Evolutionary conservation across 2,329 filamentous ascomycete genomes (phyloP), one percentile per base, ranked within the genome.

Genomic region (Arthrobotrys sphaeroides): DNA sequence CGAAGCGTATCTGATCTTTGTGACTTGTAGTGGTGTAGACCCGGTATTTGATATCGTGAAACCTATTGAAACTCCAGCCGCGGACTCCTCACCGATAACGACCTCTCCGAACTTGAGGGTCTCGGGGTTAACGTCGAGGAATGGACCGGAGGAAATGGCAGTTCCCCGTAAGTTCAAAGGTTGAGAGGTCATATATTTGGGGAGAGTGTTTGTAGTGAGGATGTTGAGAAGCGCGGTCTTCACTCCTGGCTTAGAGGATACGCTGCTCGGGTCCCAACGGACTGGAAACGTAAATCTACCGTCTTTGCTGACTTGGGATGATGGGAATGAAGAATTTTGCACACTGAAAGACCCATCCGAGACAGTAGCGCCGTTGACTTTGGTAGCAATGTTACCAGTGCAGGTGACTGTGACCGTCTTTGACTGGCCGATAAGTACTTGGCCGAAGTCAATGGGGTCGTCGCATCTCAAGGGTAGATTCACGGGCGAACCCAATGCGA

Each of bases 101-200:
- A 84, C 77, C 12, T 82, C 81, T 4, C 83, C 83, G 66, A 84
- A 83, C 53, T 83, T 82, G 20, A 83, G 81, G 13, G 82, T 81
- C 1, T 78, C 79, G 0, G 84, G 83, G 0, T 81, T 81, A 3
- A 83, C 79, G 4, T 79, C 79, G 26, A 85, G 72, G 66, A 82
- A 83, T 0, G 84, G 78, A 2, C 73, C 78, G 12, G 80, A 80
- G 33, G 82, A 84, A 42, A 84, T 82, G 12, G 82, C 81, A 5
- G 79, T 83, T 3, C 84, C 84, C 2, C 80, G 80, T 1, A 85
- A 78, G 6, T 81, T 81, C 1, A 85, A 78, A 2, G 83, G 82
- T n/a, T 82, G 80, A 6, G 79, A 78, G 18, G 80, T 81, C 10
- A 82, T 81, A 70, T 82, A 85, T 26, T 82, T 81, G 1, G 80